These are phyloP conservation scores for Hypoxylon fuscum DNA, from an alignment of 495 filamentous ascomycete species.

Conservation along the genomic window DNA sequence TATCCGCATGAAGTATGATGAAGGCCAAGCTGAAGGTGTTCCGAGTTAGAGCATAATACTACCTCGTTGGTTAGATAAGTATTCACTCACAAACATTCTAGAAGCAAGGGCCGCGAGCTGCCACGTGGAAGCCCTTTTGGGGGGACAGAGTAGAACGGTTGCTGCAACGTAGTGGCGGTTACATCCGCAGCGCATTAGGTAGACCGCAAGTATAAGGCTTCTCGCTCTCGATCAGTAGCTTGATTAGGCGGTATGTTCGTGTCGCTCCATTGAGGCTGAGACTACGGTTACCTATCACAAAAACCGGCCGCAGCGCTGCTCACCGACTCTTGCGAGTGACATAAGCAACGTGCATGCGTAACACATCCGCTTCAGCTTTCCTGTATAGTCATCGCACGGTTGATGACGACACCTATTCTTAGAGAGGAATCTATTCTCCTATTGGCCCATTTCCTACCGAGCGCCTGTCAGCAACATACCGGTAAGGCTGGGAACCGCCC, in stretches of 20 bases:
- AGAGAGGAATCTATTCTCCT: not conserved
- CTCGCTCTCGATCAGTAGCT: not conserved
- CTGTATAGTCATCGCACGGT: slow-evolving; percentile 1
- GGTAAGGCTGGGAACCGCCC: slow-evolving; percentile 28
- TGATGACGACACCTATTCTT: slow-evolving; percentile 27
- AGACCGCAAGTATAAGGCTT: slow-evolving; percentile 34
- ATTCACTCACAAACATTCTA: too few species aligned
- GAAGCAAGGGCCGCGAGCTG: too few species aligned
- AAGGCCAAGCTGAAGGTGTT: too few species aligned
- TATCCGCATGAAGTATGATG: too few species aligned
- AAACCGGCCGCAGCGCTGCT: slow-evolving; percentile 1
- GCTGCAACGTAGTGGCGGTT: not conserved
- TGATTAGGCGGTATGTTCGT: slow-evolving; percentile 25
- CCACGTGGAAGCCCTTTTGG: not conserved
- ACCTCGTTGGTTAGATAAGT: too few species aligned
- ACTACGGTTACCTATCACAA: slow-evolving; percentile 5
- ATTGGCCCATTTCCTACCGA: slow-evolving; percentile 29
- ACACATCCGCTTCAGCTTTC: slow-evolving; percentile 24
- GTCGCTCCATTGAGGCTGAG: slow-evolving; percentile 23
- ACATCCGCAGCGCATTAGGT: slow-evolving; percentile 26
- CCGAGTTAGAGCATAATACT: too few species aligned
- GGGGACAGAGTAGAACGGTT: not conserved
- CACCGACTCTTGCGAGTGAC: slow-evolving; percentile 36
- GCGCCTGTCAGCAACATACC: slow-evolving; percentile 19
- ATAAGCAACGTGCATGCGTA: slow-evolving; percentile 29